Percentiles rank a stretch among this genome's conserved stretches.
These are phyloP conservation scores for Kwoniella europaea DNA, from an alignment of 768 basidiomycete species.

Conservation along the genomic window DNA sequence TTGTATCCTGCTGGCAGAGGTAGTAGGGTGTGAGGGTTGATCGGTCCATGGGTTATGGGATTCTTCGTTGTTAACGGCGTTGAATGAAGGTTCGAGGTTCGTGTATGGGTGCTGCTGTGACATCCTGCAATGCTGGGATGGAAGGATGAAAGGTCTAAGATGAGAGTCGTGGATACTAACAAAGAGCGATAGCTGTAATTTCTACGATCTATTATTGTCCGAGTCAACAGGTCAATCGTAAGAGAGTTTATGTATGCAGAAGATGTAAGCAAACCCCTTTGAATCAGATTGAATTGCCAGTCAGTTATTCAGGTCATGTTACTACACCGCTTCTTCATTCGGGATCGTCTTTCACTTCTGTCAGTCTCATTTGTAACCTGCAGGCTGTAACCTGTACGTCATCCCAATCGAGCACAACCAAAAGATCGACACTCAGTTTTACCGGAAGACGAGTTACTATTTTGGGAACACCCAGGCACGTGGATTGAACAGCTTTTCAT, in stretches of 20 bases:
- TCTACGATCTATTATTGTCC: too few relatives aligned
- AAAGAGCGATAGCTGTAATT: too few relatives aligned
- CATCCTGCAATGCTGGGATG: not conserved
- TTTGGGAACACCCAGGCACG: slow-evolving; percentile 18
- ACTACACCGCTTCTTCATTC: slow-evolving; percentile 9
- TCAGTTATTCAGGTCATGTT: not conserved
- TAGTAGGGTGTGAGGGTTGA: not conserved
- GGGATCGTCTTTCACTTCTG: not conserved
- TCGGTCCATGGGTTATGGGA: not conserved
- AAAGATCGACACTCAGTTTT: not conserved
- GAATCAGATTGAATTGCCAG: not conserved
- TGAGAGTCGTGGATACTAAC: too few relatives aligned
- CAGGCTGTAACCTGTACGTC: not conserved
- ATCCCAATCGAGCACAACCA: not conserved
- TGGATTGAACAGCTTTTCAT: not conserved
- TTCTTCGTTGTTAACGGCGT: not conserved
- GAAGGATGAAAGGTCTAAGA: too few relatives aligned
- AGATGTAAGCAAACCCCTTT: too few relatives aligned
- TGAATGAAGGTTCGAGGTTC: not conserved
- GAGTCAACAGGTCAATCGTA: too few relatives aligned
- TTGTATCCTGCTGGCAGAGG: not conserved
- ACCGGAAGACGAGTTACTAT: not conserved
- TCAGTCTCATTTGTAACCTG: slow-evolving; percentile 3
- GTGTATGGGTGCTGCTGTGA: slow-evolving; percentile 3
- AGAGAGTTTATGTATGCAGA: too few relatives aligned